These are phyloP conservation scores for Paecilomyces sp. DNA, from an alignment of 2,329 filamentous ascomycete species.

Conservation along the genomic window DNA sequence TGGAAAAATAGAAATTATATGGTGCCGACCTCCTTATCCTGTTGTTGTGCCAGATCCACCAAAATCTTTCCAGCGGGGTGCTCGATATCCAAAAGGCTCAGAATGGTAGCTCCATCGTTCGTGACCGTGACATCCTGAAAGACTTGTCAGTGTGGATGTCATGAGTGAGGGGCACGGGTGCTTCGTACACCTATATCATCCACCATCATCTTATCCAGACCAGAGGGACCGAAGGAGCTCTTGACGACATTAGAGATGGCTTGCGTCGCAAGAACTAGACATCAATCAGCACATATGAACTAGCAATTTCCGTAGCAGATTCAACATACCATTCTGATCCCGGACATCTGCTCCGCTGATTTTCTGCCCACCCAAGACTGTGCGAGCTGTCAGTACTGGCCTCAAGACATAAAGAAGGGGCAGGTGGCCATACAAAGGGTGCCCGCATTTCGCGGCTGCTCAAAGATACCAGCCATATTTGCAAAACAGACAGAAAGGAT, in stretches of 20 bases:
- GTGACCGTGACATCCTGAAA: slow-evolving; percentile 90
- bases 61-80: slow-evolving; percentile 98
- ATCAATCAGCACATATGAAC: slow-evolving; percentile 7
- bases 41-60: slow-evolving; percentile 94
- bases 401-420: slow-evolving; percentile 3
- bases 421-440: slow-evolving; percentile 62
- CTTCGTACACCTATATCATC: slow-evolving; percentile 85
- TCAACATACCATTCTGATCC: slow-evolving; percentile 77
- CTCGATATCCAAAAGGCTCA: slow-evolving; percentile 91
- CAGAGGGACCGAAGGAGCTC: slow-evolving; percentile 94
- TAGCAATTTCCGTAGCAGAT: slow-evolving; percentile 4
- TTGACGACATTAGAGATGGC: slow-evolving; percentile 98
- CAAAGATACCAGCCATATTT: slow-evolving; percentile 88
- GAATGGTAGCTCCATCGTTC: slow-evolving; percentile 96
- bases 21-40: slow-evolving; percentile 74
- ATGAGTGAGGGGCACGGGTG: slow-evolving; percentile 13
- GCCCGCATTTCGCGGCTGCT: slow-evolving; percentile 84
- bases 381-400: slow-evolving; percentile 25
- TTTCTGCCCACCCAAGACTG: slow-evolving; percentile 90
- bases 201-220: slow-evolving; percentile 99
- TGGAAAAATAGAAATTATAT: background rate
- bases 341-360: slow-evolving; percentile 94
- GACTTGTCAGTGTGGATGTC: background rate
- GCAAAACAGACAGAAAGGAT: slow-evolving; percentile 7
- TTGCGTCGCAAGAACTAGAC: slow-evolving; percentile 79